Conservation (phyloP, 2,329 filamentous ascomycete species). For the Biscogniauxia mediterranea region DNA sequence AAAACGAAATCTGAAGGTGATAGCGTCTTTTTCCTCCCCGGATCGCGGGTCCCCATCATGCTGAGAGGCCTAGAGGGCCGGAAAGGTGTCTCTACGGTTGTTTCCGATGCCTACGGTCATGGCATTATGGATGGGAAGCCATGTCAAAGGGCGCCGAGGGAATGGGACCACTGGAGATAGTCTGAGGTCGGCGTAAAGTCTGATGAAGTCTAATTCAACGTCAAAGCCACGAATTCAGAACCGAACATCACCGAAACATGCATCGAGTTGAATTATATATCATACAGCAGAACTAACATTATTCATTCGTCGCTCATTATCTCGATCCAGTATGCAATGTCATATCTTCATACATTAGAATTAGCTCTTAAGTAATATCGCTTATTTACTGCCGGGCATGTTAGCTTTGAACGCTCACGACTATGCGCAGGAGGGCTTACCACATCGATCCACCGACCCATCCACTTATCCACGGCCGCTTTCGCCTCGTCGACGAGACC, state of each 20-base stretch:
- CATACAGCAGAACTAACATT: too few relatives aligned
- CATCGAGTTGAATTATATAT: too few relatives aligned
- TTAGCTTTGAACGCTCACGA: neutral
- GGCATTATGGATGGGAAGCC: neutral
- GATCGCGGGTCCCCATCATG: neutral
- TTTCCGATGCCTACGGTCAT: neutral
- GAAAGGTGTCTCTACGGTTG: neutral
- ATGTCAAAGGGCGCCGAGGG: neutral
- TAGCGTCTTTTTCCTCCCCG: neutral
- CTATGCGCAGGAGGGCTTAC: slow-evolving; percentile 14
- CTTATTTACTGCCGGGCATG: neutral
- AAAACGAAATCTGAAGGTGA: neutral
- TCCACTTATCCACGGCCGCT: slow-evolving; percentile 61
- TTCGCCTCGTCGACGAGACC: slow-evolving; percentile 71
- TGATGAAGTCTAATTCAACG: neutral
- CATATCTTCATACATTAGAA: neutral
- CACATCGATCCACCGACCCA: slow-evolving; percentile 64
- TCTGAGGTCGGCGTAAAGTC: neutral
- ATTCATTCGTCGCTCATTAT: too few relatives aligned
- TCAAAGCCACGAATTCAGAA: too few relatives aligned
- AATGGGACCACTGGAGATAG: neutral
- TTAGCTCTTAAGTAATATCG: neutral
- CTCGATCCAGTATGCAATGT: too few relatives aligned
- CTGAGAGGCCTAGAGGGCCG: neutral
- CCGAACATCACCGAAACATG: too few relatives aligned